phyloP scores from a whole-genome alignment of 768 basidiomycete species.

The Rhodotorula kratochvilovae region DNA sequence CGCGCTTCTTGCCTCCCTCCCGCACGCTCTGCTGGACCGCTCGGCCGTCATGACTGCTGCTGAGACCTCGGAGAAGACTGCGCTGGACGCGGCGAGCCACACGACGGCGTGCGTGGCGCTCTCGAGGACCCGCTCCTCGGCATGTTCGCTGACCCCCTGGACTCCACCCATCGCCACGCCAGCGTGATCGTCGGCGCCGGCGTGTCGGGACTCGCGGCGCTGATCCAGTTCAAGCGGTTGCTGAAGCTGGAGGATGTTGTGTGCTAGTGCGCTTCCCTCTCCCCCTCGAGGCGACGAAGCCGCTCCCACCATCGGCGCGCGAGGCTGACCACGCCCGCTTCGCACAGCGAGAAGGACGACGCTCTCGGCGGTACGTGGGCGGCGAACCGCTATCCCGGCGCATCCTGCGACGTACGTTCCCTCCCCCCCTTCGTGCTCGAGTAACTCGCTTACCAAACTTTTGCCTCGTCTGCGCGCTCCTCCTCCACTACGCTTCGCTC shows the following conservation, averaged over 20 bases:
- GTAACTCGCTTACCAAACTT: neutral
- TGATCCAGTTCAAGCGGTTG: slow-evolving; percentile 39
- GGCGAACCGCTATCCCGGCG: slow-evolving; percentile 13
- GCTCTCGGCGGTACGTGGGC: slow-evolving; percentile 3
- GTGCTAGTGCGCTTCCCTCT: slow-evolving; percentile 25
- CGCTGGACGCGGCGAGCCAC: neutral
- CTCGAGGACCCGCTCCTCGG: neutral
- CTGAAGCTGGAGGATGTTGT: slow-evolving; percentile 37
- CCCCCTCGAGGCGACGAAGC: too few species aligned
- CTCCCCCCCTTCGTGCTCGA: neutral
- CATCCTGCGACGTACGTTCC: neutral
- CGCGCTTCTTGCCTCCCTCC: neutral
- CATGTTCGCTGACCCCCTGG: neutral
- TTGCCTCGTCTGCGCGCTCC: too few species aligned
- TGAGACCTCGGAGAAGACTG: neutral
- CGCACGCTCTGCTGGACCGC: neutral
- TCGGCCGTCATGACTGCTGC: neutral
- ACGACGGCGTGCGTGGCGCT: neutral
- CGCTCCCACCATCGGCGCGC: neutral
- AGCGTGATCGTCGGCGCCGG: slow-evolving; percentile 42
- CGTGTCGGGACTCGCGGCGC: slow-evolving; percentile 38
- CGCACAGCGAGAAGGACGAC: slow-evolving; percentile 6
- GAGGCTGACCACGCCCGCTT: too few species aligned
- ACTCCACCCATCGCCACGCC: too few species aligned
- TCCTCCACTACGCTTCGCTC: too few species aligned